Base-by-base conservation (phyloP, 225 moss, liverwort and hornwort genomes). In the Ulota crispa region DNA sequence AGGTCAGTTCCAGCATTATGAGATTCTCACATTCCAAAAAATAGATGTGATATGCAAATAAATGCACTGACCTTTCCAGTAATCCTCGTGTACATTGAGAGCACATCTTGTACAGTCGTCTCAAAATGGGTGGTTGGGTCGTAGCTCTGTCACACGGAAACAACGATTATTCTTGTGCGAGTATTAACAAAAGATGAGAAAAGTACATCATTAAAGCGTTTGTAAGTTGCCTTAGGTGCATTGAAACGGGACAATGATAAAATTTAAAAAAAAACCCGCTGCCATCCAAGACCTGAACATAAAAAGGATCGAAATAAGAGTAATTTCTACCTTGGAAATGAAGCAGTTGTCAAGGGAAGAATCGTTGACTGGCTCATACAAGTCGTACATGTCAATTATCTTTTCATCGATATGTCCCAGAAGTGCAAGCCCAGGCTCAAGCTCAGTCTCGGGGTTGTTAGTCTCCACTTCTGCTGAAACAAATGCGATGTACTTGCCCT, bases 401-500 rank as follows among this genome's bases (percentile, higher is more conserved):
- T 77, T 88, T 85, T 93, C 95, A 76, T 95, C 92, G 67, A 92
- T 63, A 36, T 91, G 85, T 45, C 95, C 95, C 19, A 93, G 89
- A 37, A 95, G 80, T 85, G 89, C 91, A 72, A 93, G 86, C 60
- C 93, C 95, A 41, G 92, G 86, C 80, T 89, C 91, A 78, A 93
- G 80, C 87, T 95, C 95, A 47, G 86, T 85, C 78, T 95, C 95
- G 20, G 93, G 95, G 69, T 53, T 81, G n/a, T 93, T 85, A 53
- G 93, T 95, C 86, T 95, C 95, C 62, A 88, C 95, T 87, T 88
- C 91, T 53, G 95, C 93, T 54, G 95, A 95, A 30, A 91, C 92
- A 87, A 95, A 92, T 11, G 93, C 93, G 66, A 95, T 88, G 37
- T 91, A 93, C 86, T 93, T 93, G 55, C 91, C 93, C 80, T 89